Base-by-base conservation (phyloP, 805 yeast genomes). In the Saturnispora gosingensis region DNA sequence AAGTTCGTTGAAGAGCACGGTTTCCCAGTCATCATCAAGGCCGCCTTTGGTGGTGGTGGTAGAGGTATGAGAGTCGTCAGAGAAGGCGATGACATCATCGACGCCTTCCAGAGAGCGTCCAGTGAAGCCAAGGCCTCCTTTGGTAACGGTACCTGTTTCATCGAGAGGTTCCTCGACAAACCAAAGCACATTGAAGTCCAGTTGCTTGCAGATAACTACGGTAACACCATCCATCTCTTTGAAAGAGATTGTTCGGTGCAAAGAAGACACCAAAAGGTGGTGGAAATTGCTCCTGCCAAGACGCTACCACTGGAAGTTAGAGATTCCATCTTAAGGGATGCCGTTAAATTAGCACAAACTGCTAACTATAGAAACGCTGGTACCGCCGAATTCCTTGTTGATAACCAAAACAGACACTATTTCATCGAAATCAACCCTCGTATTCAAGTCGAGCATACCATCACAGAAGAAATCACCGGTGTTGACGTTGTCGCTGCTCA, bases 41-140 rank as follows among this genome's bases (percentile, higher is more conserved):
- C 96, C 28, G 93, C 99, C 54, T 98, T 98, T 25, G 99, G 99
- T 65, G 99, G 99, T 63, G 99, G 99, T 69, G 99, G 99, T 70
- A 91, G 91, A 63, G 99, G 99, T 58, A 73, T 91, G 61, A 97
- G 90, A 68, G 86, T 89, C 64, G 97, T 90, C 53, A 96, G 90
- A 62, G 76, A 81, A 35, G 86, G 79, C 58, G 81, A 67, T 18
- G 97, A 93, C 54, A 81, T 93, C 56, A 86, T 81, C 68, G 72
- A 84, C 54, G 95, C 90, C 13, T 91, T 88, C 69, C 85, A 80
- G 61, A 83, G 95, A 9, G 98, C 93, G 40, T 84, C 87, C 63
- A 96, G 89, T 68, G 97, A 89, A 70, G 99, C 97, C 56, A 76
- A 81, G 64, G 78, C 95, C 0, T 91, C 88, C 65, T 91, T 91